Percentiles rank a stretch among this genome's conserved stretches.
These are phyloP conservation scores for Oryza australiensis DNA, from an alignment of 176 grass and related monocot genomes.

Conservation along the genomic window DNA sequence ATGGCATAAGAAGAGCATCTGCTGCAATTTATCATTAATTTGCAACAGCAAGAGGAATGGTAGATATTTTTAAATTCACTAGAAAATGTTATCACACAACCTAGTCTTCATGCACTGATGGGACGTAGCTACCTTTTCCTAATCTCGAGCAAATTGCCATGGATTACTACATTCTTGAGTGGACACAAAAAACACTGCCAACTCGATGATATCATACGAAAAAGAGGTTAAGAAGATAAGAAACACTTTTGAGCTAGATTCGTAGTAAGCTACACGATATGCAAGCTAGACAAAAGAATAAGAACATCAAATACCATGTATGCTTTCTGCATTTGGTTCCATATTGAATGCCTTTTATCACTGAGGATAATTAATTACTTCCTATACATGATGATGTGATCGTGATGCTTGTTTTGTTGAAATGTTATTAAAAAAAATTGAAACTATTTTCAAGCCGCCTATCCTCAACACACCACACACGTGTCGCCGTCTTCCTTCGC, in stretches of 20 bases:
- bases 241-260: not conserved
- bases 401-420: not conserved
- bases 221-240: not conserved
- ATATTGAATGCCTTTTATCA: not conserved
- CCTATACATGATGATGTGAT: not conserved
- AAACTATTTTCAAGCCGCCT: too few relatives aligned
- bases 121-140: not conserved
- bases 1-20: not conserved
- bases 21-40: not conserved
- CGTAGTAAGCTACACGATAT: not conserved
- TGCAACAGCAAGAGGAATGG: not conserved
- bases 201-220: not conserved
- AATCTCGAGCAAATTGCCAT: not conserved
- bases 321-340: not conserved
- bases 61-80: not conserved
- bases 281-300: not conserved
- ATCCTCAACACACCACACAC: too few relatives aligned
- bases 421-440: not conserved
- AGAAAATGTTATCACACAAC: constrained; percentile 8
- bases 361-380: not conserved
- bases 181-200: not conserved
- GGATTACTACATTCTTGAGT: constrained; percentile 7
- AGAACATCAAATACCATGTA: not conserved
- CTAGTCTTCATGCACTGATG: not conserved
- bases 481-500: too few relatives aligned